phyloP scores from a whole-genome alignment of 2,329 filamentous ascomycete genomes.

The Hymenoscyphus repandus region DNA sequence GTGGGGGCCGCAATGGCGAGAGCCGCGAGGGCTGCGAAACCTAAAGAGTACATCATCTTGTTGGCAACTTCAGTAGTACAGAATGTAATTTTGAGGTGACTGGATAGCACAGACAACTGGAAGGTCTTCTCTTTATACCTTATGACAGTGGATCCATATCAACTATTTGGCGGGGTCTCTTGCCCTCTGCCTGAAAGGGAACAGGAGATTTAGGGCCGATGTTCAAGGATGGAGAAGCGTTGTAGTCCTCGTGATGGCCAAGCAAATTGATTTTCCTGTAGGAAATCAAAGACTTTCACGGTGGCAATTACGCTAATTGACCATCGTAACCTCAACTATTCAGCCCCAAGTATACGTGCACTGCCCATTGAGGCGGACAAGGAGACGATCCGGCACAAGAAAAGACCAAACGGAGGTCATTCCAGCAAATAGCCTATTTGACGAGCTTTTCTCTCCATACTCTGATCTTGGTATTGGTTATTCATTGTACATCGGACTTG shows the following conservation, averaged over 20 bases:
- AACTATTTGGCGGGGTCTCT: constrained; percentile 3
- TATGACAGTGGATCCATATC: background rate
- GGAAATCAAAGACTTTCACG: constrained; percentile 9
- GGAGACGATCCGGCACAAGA: constrained; percentile 10
- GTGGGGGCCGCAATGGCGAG: constrained; percentile 18
- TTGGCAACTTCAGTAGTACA: constrained; percentile 4
- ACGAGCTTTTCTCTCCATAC: background rate
- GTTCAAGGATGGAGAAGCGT: constrained; percentile 13
- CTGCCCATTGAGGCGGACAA: constrained; percentile 8
- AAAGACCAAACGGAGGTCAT: background rate
- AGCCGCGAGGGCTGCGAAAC: constrained; percentile 19
- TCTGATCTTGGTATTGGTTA: too few species aligned
- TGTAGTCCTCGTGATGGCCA: constrained; percentile 17
- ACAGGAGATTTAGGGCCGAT: constrained; percentile 19
- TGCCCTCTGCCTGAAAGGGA: constrained; percentile 20
- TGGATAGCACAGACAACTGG: background rate
- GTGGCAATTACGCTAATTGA: constrained; percentile 1
- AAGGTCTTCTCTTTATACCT: constrained; percentile 14
- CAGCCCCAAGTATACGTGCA: constrained; percentile 13
- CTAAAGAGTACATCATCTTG: constrained; percentile 22
- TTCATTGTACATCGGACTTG: too few species aligned
- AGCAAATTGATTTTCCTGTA: constrained; percentile 12
- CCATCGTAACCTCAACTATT: constrained; percentile 11
- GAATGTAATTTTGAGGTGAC: constrained; percentile 12
- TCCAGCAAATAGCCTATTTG: constrained; percentile 1